phyloP scores from a whole-genome alignment of 768 basidiomycete genomes.

The Mrakia blollopis region DNA sequence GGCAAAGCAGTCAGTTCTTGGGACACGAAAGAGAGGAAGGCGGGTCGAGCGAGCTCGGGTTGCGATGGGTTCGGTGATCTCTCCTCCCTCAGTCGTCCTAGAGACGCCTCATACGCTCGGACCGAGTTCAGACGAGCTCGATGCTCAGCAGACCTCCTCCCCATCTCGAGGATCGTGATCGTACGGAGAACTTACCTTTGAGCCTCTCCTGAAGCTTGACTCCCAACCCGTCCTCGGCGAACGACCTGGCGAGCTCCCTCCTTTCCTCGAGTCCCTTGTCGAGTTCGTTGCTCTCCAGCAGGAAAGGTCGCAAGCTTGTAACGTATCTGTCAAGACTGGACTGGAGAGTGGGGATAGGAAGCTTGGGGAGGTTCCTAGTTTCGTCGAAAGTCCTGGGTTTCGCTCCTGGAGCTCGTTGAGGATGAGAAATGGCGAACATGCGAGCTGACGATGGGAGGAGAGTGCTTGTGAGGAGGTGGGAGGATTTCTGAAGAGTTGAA shows the following conservation, averaged over 20 bases:
- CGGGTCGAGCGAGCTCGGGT: conserved; percentile 1
- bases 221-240: conserved; percentile 63
- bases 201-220: conserved; percentile 65
- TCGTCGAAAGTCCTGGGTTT: conserved; percentile 21
- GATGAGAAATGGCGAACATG: conserved; percentile 13
- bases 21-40: not conserved
- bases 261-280: conserved; percentile 55
- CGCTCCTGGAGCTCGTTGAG: conserved; percentile 1
- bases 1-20: not conserved
- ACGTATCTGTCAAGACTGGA: conserved; percentile 73
- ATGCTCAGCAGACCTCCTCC: not conserved
- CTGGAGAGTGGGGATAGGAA: conserved; percentile 50
- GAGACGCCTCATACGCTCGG: too few relatives aligned
- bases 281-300: conserved; percentile 63
- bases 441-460: not conserved
- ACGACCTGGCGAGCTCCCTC: conserved; percentile 60
- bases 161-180: not conserved
- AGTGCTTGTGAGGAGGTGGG: not conserved
- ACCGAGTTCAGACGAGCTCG: too few relatives aligned
- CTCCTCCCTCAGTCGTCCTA: too few relatives aligned
- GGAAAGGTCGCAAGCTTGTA: conserved; percentile 67
- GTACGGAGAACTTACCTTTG: conserved; percentile 56
- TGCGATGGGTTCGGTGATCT: too few relatives aligned
- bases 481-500: not conserved
- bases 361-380: conserved; percentile 8